Evolutionary conservation across 352 stramenopile genomes (phyloP).

Genomic region (Globisporangium canariense): DNA sequence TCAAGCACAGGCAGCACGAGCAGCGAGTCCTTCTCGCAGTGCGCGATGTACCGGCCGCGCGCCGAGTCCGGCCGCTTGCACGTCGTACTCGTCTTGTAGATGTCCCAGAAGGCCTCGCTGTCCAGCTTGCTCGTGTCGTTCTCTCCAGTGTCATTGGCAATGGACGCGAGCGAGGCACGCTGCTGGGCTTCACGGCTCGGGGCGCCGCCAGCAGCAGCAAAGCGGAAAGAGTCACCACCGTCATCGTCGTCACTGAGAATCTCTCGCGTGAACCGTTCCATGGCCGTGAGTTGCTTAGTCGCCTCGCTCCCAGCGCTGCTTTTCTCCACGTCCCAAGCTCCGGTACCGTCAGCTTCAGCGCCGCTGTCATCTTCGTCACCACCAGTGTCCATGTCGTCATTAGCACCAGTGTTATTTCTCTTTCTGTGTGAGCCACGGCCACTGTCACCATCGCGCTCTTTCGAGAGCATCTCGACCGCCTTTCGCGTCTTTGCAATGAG

Average conservation of each 20-base stretch:
- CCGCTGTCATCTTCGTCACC: slow-evolving; percentile 9
- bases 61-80: slow-evolving; percentile 44
- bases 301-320: not conserved
- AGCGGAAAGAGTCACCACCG: slow-evolving; percentile 7
- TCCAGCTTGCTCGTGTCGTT: slow-evolving; percentile 12
- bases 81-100: slow-evolving; percentile 47
- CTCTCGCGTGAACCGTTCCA: slow-evolving; percentile 43
- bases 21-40: slow-evolving; percentile 52
- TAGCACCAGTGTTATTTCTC: not conserved
- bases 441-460: slow-evolving; percentile 17
- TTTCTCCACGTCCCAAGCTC: slow-evolving; percentile 3
- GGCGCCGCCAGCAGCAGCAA: not conserved
- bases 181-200: not conserved
- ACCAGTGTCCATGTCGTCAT: not conserved
- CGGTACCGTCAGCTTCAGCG: not conserved
- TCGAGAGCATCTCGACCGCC: slow-evolving; percentile 31
- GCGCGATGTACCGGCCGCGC: slow-evolving; percentile 55
- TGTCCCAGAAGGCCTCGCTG: slow-evolving; percentile 45
- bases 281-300: not conserved
- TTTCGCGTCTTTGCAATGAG: slow-evolving; percentile 59
- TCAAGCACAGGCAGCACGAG: slow-evolving; percentile 68
- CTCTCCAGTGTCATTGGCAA: not conserved
- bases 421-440: not conserved
- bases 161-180: not conserved
- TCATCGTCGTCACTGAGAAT: slow-evolving; percentile 33